Base-by-base conservation (phyloP, 768 basidiomycete genomes). In the Suillus alpinus region DNA sequence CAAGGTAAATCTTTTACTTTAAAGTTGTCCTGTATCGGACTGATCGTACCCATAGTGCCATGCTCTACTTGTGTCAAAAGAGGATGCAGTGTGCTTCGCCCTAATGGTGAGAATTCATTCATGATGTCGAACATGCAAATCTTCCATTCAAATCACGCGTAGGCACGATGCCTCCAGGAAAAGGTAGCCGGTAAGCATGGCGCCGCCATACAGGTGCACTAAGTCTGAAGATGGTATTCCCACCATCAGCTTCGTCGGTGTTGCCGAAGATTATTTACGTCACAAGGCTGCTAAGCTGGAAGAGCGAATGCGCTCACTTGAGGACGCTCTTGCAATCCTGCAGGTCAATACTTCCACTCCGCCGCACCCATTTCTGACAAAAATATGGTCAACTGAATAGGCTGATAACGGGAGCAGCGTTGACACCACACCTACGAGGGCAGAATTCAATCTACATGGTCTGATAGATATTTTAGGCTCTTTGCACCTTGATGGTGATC, bases 81-180 rank as follows among this genome's bases (percentile, higher is more conserved):
- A 65, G 82, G 83, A 9, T 84, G 83, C 65, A 72, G 58, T 4
- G 46, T 65, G 39, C 59, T 85, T 20, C 83, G 82, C 66, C 83
- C 83, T 16, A 84, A 83, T 64, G 81, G 83, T 81, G 62, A 29
- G 72, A 64, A 40, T 61, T 49, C 18, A 41, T 29, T n/a, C 31
- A 41, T 46, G n/a, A 57, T 20, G 20, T 58, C 12, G 16, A 40
- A 31, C 29, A 40, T 23, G 3, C 23, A 16, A 31, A 14, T 40
- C 26, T 44, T 47, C 13, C 39, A 14, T 39, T 6, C 39, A 56
- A 16, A n/a, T 39, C 41, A 50, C n/a, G 53, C 50, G 39, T 31
- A 84, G 82, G 78, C 23, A 81, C 79, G 14, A 79, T 84, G 49
- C 82, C 83, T 9, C 81, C 81, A 10, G 83, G 83, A 29, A 80